Evolutionary conservation across 768 basidiomycete genomes (phyloP).

Genomic region (Psilocybe cyanescens): DNA sequence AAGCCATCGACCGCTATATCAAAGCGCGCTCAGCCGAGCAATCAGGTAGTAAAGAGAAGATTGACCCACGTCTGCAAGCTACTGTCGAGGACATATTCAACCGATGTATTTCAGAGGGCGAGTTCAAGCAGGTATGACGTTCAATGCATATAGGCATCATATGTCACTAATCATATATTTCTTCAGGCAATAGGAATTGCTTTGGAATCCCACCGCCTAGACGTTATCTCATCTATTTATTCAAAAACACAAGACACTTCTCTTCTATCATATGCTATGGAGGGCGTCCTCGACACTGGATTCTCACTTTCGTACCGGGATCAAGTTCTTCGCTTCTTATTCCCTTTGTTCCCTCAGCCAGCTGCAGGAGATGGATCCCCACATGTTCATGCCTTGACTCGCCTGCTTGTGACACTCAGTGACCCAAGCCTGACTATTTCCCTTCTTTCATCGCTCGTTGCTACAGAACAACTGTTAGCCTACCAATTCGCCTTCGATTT

Average conservation of each 20-base stretch:
- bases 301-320: constrained; percentile 87
- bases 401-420: constrained; percentile 88
- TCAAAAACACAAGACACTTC: constrained; percentile 72
- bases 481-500: constrained; percentile 97
- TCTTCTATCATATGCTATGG: constrained; percentile 89
- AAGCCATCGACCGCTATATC: constrained; percentile 95
- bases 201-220: constrained; percentile 86
- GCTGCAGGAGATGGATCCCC: constrained; percentile 72
- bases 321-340: constrained; percentile 76
- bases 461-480: constrained; percentile 74
- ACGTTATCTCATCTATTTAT: constrained; percentile 83
- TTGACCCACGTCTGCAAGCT: constrained; percentile 78
- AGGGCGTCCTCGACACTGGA: constrained; percentile 87
- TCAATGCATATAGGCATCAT: not conserved
- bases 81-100: constrained; percentile 92
- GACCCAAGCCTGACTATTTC: constrained; percentile 78
- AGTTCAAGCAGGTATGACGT: constrained; percentile 80
- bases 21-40: constrained; percentile 64
- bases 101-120: constrained; percentile 85
- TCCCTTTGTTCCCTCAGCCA: constrained; percentile 85
- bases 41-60: constrained; percentile 53
- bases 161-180: constrained; percentile 15
- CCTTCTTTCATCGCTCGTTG: constrained; percentile 72
- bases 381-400: constrained; percentile 82
- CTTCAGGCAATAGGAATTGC: constrained; percentile 91